phyloP scores from a whole-genome alignment of 2,329 filamentous ascomycete genomes.

The Hypoxylon sp. region DNA sequence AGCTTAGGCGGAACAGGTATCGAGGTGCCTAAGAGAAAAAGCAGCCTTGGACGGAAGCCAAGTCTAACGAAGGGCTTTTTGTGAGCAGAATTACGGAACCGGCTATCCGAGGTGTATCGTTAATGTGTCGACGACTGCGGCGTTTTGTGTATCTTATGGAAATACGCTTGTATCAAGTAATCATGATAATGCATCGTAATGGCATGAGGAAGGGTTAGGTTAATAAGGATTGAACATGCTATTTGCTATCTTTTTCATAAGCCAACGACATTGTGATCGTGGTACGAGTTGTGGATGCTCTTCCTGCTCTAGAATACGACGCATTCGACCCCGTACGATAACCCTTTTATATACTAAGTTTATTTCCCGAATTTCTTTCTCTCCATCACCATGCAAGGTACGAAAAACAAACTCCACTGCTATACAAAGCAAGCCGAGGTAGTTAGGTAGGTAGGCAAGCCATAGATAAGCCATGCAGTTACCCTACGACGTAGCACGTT shows the following conservation, averaged over 20 bases:
- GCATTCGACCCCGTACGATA: background rate
- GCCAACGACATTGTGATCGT: background rate
- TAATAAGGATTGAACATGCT: slow-evolving; percentile 16
- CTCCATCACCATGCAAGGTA: background rate
- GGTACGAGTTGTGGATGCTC: background rate
- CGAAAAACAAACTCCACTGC: background rate
- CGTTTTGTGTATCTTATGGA: slow-evolving; percentile 30
- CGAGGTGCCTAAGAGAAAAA: slow-evolving; percentile 76
- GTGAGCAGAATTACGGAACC: slow-evolving; percentile 54
- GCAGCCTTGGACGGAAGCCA: slow-evolving; percentile 72
- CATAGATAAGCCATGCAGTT: slow-evolving; percentile 3
- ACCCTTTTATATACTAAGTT: background rate
- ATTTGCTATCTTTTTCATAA: background rate
- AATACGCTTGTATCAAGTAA: slow-evolving; percentile 38
- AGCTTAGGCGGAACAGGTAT: slow-evolving; percentile 57
- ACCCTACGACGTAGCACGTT: slow-evolving; percentile 13
- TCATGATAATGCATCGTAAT: slow-evolving; percentile 43
- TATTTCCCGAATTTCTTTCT: background rate
- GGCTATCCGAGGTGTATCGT: slow-evolving; percentile 11
- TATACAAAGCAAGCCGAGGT: background rate
- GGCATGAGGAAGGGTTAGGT: slow-evolving; percentile 14
- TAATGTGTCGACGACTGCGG: slow-evolving; percentile 34
- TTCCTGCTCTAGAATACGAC: background rate
- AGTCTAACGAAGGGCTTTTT: slow-evolving; percentile 86
- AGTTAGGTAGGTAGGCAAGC: background rate